Percentiles rank a stretch among this genome's conserved stretches.
Conservation (phyloP, 75 land plant genomes). For the Larix kaempferi region DNA sequence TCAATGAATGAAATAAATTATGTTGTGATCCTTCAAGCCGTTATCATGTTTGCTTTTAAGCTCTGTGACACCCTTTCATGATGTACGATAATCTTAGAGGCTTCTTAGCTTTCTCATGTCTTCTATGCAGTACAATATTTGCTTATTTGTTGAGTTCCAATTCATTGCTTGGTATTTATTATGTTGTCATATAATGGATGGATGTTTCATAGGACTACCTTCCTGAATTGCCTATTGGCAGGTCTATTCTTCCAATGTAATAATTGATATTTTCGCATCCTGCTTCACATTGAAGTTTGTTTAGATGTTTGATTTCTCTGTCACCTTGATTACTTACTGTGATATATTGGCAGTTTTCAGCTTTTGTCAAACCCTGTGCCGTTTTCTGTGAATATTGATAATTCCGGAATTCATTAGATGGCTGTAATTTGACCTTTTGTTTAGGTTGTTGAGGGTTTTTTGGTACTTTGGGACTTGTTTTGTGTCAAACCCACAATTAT, state of each 20-base stretch:
- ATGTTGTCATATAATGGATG: too few species aligned
- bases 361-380: too few species aligned
- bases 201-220: too few species aligned
- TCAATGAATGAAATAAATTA: neutral
- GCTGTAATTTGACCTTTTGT: neutral
- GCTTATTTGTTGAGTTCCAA: too few species aligned
- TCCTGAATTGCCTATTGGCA: too few species aligned
- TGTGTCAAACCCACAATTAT: too few species aligned
- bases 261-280: too few species aligned
- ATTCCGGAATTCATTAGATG: neutral
- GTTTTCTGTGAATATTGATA: neutral
- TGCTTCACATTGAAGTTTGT: too few species aligned
- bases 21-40: neutral
- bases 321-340: neutral
- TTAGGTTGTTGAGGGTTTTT: neutral
- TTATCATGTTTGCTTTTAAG: neutral
- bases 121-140: too few species aligned
- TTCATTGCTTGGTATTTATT: too few species aligned
- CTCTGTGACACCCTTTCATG: neutral
- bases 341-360: neutral
- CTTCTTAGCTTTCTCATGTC: neutral
- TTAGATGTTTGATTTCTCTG: too few species aligned
- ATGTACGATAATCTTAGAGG: neutral
- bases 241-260: too few species aligned
- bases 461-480: neutral